Evolutionary conservation across 106 monocot genomes (phyloP).

Genomic region (Acanthochlamys bracteata): DNA sequence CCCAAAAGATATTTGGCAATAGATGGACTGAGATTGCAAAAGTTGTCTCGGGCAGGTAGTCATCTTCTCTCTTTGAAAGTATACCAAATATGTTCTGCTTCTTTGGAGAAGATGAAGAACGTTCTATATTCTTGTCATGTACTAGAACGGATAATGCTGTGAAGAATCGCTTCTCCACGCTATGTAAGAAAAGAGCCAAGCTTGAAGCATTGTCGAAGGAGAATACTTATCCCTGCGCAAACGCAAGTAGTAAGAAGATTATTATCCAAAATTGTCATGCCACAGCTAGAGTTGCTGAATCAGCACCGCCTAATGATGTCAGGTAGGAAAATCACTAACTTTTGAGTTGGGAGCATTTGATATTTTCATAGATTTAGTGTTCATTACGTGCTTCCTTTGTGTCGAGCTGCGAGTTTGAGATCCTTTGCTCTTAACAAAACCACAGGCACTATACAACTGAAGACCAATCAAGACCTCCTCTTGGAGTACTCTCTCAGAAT

Average conservation of each 20-base stretch:
- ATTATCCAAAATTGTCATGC: conserved; percentile 15
- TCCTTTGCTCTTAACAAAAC: too few species aligned
- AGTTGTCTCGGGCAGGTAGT: conserved; percentile 85
- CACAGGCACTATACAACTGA: background rate
- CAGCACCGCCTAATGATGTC: conserved; percentile 36
- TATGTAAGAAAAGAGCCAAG: conserved; percentile 84
- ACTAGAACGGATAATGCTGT: conserved; percentile 92
- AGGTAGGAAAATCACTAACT: conserved; percentile 52
- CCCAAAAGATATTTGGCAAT: conserved; percentile 90
- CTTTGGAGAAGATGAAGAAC: background rate
- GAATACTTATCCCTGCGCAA: conserved; percentile 24
- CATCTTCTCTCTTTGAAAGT: background rate
- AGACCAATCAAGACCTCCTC: conserved; percentile 28
- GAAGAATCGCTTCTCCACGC: conserved; percentile 85
- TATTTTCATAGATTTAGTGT: too few species aligned
- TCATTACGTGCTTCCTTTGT: too few species aligned
- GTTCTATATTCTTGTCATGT: too few species aligned
- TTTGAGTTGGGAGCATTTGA: too few species aligned
- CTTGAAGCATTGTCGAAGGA: conserved; percentile 46
- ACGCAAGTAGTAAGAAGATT: conserved; percentile 20
- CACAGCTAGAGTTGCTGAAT: conserved; percentile 6
- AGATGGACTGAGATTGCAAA: conserved; percentile 98
- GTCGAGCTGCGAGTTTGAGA: too few species aligned
- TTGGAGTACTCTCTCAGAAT: conserved; percentile 42
- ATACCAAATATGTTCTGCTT: too few species aligned